A percentile compares a stretch with the other conserved stretches of the same genome.
Evolutionary conservation across 2,329 filamentous ascomycete species (phyloP).

Genomic region (Alternaria tenuissima): DNA sequence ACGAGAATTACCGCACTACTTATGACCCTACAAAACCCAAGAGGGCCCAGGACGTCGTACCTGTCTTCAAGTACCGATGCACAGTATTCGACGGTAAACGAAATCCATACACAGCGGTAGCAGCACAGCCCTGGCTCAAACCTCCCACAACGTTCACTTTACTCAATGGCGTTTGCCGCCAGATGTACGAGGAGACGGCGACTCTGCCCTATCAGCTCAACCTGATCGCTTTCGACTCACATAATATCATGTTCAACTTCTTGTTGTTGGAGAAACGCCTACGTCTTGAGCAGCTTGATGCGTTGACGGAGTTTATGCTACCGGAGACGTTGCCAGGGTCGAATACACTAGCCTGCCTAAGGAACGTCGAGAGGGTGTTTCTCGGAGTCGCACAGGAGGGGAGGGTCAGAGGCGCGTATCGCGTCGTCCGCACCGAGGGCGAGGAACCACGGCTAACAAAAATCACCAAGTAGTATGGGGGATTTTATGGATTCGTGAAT

Average conservation of each 20-base stretch:
- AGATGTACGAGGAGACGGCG: slow-evolving; percentile 42
- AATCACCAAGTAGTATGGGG: not conserved
- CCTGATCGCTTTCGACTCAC: slow-evolving; percentile 29
- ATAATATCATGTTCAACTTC: slow-evolving; percentile 41
- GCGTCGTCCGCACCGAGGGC: slow-evolving; percentile 27
- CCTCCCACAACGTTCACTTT: slow-evolving; percentile 22
- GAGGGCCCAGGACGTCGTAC: slow-evolving; percentile 2
- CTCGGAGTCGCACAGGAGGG: slow-evolving; percentile 15
- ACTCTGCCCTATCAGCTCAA: slow-evolving; percentile 37
- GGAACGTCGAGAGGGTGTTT: slow-evolving; percentile 31
- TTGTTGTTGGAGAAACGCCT: slow-evolving; percentile 32
- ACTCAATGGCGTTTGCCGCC: slow-evolving; percentile 39
- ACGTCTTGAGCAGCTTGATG: slow-evolving; percentile 28
- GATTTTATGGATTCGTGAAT: not conserved
- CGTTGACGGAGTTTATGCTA: slow-evolving; percentile 30
- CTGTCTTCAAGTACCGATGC: slow-evolving; percentile 36
- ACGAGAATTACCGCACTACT: slow-evolving; percentile 27
- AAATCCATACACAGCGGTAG: slow-evolving; percentile 21
- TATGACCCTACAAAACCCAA: slow-evolving; percentile 1
- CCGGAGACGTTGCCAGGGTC: slow-evolving; percentile 23
- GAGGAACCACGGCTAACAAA: slow-evolving; percentile 22
- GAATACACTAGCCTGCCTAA: slow-evolving; percentile 28
- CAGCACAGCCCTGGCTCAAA: slow-evolving; percentile 12
- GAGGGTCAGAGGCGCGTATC: slow-evolving; percentile 23
- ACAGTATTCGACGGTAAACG: slow-evolving; percentile 19